Evolutionary conservation across 108 stramenopile species (phyloP).

Genomic region (Aureococcus anophagefferens): DNA sequence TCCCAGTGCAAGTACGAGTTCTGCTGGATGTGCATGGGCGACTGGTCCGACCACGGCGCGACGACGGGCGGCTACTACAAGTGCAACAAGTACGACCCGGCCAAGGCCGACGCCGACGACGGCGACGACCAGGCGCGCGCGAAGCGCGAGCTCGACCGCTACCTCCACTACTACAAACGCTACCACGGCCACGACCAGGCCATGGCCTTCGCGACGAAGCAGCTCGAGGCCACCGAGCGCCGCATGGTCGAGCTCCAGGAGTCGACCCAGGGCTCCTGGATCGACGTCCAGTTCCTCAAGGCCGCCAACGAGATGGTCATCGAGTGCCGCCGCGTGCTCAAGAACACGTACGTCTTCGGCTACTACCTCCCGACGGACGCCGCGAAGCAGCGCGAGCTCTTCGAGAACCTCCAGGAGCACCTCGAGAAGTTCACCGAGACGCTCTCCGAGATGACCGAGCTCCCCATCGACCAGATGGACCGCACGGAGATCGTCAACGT

Average conservation of each 20-base stretch:
- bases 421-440: slow-evolving; percentile 92
- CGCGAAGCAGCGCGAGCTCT: slow-evolving; percentile 71
- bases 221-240: slow-evolving; percentile 69
- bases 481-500: slow-evolving; percentile 82
- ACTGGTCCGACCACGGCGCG: slow-evolving; percentile 89
- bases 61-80: slow-evolving; percentile 98
- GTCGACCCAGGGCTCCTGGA: slow-evolving; percentile 66
- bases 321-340: slow-evolving; percentile 90
- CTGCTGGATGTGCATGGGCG: slow-evolving; percentile 98
- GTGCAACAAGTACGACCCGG: slow-evolving; percentile 76
- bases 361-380: slow-evolving; percentile 64
- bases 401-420: slow-evolving; percentile 97
- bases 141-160: slow-evolving; percentile 86
- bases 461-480: slow-evolving; percentile 74
- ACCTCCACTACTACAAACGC: slow-evolving; percentile 97
- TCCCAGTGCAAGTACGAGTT: slow-evolving; percentile 69
- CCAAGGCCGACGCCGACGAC: slow-evolving; percentile 29
- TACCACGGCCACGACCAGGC: slow-evolving; percentile 83
- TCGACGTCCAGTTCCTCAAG: slow-evolving; percentile 95
- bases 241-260: slow-evolving; percentile 86
- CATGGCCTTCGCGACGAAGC: slow-evolving; percentile 78
- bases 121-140: slow-evolving; percentile 69
- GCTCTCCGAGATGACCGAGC: slow-evolving; percentile 71
- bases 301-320: slow-evolving; percentile 88
- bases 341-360: slow-evolving; percentile 87